Evolutionary conservation across 169 alveolate genomes (phyloP).

Genomic region (Cryptosporidium baileyi): DNA sequence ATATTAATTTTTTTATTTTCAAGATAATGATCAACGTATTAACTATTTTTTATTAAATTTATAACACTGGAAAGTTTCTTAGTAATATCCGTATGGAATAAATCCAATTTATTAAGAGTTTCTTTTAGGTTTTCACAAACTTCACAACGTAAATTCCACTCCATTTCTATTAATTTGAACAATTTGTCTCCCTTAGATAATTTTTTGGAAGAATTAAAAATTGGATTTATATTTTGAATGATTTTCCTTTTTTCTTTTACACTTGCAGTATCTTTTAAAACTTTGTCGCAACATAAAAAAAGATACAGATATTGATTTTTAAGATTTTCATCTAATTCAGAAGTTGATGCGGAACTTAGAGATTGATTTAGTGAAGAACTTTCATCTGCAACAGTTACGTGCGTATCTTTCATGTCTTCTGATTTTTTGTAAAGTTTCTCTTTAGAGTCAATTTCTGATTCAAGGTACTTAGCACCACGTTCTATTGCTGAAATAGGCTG

Average conservation of each 20-base stretch:
- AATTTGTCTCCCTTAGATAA: neutral
- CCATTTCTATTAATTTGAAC: slow-evolving; percentile 54
- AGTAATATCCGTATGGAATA: slow-evolving; percentile 6
- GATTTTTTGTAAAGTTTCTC: neutral
- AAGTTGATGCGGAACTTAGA: neutral
- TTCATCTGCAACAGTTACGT: neutral
- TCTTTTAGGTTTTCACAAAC: slow-evolving; percentile 25
- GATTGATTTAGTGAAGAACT: neutral
- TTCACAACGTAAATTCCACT: slow-evolving; percentile 56
- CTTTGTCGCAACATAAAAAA: neutral
- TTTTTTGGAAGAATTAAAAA: neutral
- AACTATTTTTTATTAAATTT: neutral
- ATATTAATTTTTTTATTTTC: neutral
- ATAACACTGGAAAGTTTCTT: neutral
- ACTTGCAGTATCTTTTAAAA: slow-evolving; percentile 23
- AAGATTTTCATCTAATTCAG: neutral
- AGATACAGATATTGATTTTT: neutral
- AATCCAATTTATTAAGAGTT: slow-evolving; percentile 14
- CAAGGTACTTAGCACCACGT: neutral
- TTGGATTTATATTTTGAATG: slow-evolving; percentile 11
- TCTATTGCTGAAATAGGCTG: neutral
- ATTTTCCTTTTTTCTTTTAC: slow-evolving; percentile 43
- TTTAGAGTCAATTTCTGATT: too few species aligned
- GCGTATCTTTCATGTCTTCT: too few species aligned
- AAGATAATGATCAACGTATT: neutral